phyloP scores from a whole-genome alignment of 1,284 basidiomycete genomes.

The Volvariella surrecta region DNA sequence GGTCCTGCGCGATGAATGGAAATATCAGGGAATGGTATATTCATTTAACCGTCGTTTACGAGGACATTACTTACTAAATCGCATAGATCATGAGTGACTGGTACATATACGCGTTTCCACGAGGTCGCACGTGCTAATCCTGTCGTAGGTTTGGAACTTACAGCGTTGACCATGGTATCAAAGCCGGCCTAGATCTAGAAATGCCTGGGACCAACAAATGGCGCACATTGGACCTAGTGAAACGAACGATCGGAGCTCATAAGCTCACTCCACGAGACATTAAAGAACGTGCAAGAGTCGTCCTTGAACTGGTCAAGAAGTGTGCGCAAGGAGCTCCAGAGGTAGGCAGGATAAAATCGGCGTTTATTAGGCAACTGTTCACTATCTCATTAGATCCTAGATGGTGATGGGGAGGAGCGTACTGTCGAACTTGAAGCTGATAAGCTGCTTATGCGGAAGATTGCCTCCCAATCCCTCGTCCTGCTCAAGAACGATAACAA shows the following conservation, averaged over 20 bases:
- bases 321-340: conserved; percentile 56
- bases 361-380: background rate
- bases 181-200: conserved; percentile 74
- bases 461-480: conserved; percentile 63
- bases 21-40: conserved; percentile 49
- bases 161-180: conserved; percentile 55
- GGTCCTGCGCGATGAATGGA: conserved; percentile 72
- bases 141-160: conserved; percentile 58
- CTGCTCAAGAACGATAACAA: conserved; percentile 63
- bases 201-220: conserved; percentile 72
- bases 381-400: conserved; percentile 37
- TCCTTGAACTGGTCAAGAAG: conserved; percentile 57
- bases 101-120: conserved; percentile 24
- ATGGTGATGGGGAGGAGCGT: conserved; percentile 58
- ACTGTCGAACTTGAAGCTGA: conserved; percentile 53
- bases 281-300: conserved; percentile 58
- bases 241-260: conserved; percentile 50
- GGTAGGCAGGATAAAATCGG: conserved; percentile 23
- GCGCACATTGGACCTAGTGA: conserved; percentile 56
- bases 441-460: conserved; percentile 50
- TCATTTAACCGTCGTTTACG: background rate
- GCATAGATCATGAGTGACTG: conserved; percentile 69
- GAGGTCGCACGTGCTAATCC: background rate
- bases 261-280: conserved; percentile 61
- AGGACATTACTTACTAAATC: background rate